Base-by-base conservation (phyloP, 129 eudicot genomes). In the Lactuca saligna region DNA sequence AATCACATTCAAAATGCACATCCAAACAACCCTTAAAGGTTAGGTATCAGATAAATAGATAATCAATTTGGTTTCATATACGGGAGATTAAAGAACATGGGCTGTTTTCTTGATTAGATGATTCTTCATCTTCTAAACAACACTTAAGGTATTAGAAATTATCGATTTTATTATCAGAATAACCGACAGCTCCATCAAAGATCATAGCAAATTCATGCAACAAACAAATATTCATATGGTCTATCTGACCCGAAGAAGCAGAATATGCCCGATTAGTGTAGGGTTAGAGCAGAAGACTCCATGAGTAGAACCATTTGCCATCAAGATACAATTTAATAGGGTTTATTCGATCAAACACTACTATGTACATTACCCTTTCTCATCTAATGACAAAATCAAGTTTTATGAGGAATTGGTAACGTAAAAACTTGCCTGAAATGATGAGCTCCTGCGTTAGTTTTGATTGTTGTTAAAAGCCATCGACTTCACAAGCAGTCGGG, bases 401-500 rank as follows among this genome's bases (percentile, higher is more conserved):
- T 5, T 70, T 58, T 10, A 32, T 70, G 48, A 70, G 33, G 13
- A 70, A 3, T 71, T 60, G 9, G 38, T 5, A 58, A 58, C 34
- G 49, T 9, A 32, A 32, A 59, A 13, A 71, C 68, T 60, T 71
- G 39, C 69, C 76, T 61, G 76, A 46, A 71, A 59, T 11, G 51
- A 17, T 33, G 5, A 46, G 51, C 15, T 46, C 51, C 51, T 46
- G 51, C 51, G 51, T 46, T 38, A 38, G n/a, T 55, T 7, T 56
- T 57, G 66, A 42, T 14, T 12, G 34, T 42, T 44, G 65, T 57
- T 31, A 48, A 8, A 39, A 46, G 51, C n/a, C 8, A n/a, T 31
- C 44, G 13, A 63, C 29, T 44, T 41, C 56, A 39, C 32, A n/a
- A 57, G 33, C 31, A 70, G 16, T 41, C 16, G 42, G 15, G 29